Conservation (phyloP, 2,329 filamentous ascomycete genomes). For the Alternaria alternata region DNA sequence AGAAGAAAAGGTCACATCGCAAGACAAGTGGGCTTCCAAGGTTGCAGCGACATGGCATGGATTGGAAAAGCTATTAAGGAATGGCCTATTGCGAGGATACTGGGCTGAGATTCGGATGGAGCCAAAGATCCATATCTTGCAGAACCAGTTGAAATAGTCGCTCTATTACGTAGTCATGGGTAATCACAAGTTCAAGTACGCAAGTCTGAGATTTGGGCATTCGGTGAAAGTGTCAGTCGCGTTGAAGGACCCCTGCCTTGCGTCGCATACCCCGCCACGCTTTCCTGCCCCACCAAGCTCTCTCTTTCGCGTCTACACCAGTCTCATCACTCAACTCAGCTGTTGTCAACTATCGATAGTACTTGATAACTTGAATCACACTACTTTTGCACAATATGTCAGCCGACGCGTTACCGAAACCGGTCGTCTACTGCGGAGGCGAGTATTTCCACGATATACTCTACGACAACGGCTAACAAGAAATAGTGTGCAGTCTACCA, state of each 20-base stretch:
- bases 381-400: slow-evolving; percentile 25
- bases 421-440: slow-evolving; percentile 70
- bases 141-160: slow-evolving; percentile 36
- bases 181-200: neutral
- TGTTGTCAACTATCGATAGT: neutral
- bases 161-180: too few species aligned
- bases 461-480: slow-evolving; percentile 28
- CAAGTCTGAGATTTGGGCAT: neutral
- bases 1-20: slow-evolving; percentile 23
- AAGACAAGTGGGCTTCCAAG: slow-evolving; percentile 23
- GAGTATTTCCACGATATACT: slow-evolving; percentile 27
- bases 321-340: slow-evolving; percentile 9
- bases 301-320: slow-evolving; percentile 21
- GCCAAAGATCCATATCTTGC: slow-evolving; percentile 62
- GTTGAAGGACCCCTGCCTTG: slow-evolving; percentile 12
- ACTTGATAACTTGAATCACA: neutral
- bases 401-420: slow-evolving; percentile 56
- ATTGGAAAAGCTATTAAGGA: slow-evolving; percentile 47
- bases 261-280: slow-evolving; percentile 21
- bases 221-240: slow-evolving; percentile 1
- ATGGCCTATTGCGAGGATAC: slow-evolving; percentile 57
- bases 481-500: slow-evolving; percentile 68
- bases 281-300: slow-evolving; percentile 22
- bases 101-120: slow-evolving; percentile 65
- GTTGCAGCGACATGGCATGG: slow-evolving; percentile 34